Conservation (phyloP, 2,329 filamentous ascomycete species). For the Pseudogymnoascus sp. region DNA sequence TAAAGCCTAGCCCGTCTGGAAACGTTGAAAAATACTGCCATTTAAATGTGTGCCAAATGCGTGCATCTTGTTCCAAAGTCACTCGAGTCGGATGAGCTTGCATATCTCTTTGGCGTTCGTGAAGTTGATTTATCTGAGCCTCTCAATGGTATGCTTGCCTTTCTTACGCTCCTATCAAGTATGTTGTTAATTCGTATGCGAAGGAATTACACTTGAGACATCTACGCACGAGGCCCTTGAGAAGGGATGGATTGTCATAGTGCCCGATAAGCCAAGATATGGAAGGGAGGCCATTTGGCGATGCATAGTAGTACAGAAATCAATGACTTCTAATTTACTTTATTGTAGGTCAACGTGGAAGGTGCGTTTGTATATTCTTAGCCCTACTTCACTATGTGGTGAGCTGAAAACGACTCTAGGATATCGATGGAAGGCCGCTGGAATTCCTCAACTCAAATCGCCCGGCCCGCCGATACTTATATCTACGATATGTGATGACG, state of each 20-base stretch:
- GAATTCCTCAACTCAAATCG: slow-evolving; percentile 13
- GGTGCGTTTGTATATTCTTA: slow-evolving; percentile 10
- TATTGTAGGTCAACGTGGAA: neutral
- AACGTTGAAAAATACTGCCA: slow-evolving; percentile 13
- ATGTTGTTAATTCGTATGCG: slow-evolving; percentile 10
- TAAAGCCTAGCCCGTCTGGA: neutral
- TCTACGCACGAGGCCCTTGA: slow-evolving; percentile 3
- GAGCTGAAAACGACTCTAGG: slow-evolving; percentile 11
- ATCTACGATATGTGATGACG: slow-evolving; percentile 12
- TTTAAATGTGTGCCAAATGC: slow-evolving; percentile 7
- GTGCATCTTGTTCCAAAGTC: slow-evolving; percentile 13
- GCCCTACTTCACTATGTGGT: neutral
- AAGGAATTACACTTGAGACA: slow-evolving; percentile 12
- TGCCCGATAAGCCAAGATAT: slow-evolving; percentile 11
- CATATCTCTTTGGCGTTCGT: slow-evolving; percentile 15
- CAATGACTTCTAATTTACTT: neutral
- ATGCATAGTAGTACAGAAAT: slow-evolving; percentile 12
- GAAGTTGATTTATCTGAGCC: slow-evolving; percentile 11
- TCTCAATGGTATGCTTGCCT: slow-evolving; percentile 11
- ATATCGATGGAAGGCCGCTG: slow-evolving; percentile 12
- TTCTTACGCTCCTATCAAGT: slow-evolving; percentile 4
- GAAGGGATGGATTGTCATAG: slow-evolving; percentile 11
- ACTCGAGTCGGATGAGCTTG: slow-evolving; percentile 13
- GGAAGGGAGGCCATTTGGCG: slow-evolving; percentile 11
- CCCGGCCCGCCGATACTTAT: slow-evolving; percentile 14